Evolutionary conservation across 805 yeast species (phyloP).

Genomic region (Cyberlindnera lachancei): DNA sequence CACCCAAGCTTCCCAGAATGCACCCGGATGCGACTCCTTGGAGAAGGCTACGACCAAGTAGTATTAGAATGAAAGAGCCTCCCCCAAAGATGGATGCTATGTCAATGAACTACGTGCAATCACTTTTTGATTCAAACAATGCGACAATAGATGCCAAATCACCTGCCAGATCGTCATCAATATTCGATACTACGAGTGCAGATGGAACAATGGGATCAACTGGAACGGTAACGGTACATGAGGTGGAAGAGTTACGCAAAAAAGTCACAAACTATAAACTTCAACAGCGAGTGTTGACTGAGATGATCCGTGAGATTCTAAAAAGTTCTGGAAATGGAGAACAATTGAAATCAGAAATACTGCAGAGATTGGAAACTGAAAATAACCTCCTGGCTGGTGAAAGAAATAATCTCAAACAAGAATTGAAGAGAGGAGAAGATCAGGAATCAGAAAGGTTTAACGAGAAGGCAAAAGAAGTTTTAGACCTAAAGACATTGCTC

Average conservation of each 20-base stretch:
- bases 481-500: conserved; percentile 22
- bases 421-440: conserved; percentile 6
- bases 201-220: conserved; percentile 9
- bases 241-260: conserved; percentile 30
- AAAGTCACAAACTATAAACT: conserved; percentile 36
- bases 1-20: conserved; percentile 26
- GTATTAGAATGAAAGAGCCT: conserved; percentile 7
- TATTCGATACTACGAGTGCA: conserved; percentile 13
- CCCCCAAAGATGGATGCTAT: conserved; percentile 4
- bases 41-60: conserved; percentile 24
- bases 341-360: conserved; percentile 17
- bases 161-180: conserved; percentile 13
- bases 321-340: conserved; percentile 15
- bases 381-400: conserved; percentile 13
- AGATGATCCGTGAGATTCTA: conserved; percentile 19
- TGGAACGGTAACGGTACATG: conserved; percentile 13
- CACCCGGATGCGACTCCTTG: conserved; percentile 31
- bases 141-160: conserved; percentile 4
- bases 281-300: conserved; percentile 27
- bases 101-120: conserved; percentile 16
- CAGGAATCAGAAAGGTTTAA: conserved; percentile 7
- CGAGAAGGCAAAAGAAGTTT: conserved; percentile 18
- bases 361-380: conserved; percentile 17
- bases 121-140: conserved; percentile 14
- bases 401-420: conserved; percentile 13